Evolutionary conservation across 441 rosid genomes (phyloP), one percentile per base, ranked within the genome.

Genomic region (Isatis lusitanica): DNA sequence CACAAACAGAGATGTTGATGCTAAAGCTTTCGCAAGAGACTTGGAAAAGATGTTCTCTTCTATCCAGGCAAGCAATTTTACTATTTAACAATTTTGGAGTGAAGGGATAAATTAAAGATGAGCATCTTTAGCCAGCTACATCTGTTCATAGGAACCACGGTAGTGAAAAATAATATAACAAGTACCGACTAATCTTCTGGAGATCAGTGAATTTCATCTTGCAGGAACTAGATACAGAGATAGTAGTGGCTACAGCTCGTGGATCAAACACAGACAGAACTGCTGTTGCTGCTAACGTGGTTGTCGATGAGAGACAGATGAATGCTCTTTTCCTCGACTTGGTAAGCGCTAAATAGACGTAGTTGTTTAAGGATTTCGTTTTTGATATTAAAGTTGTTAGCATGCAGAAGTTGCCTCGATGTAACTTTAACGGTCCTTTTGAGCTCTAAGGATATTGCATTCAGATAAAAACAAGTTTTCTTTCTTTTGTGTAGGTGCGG

Each of bases 251-350:
- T 70, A 88, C 98, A 46, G 96, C 98, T 21, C 87, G 93, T 66
- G 88, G 86, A 40, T 26, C 88, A 58, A 83, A 62, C 39, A 87
- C 90, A 70, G 78, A 78, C 81, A 85, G 88, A 60, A 85, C 96
- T 42, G 93, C 98, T 76, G 88, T 95, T 70, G 85, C 99, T 70
- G 99, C 98, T 60, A 95, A 92, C 78, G 60, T 92, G 66, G 57
- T 87, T 40, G 89, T 92, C 69, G 99, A 95, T 71, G 97, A 92
- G 79, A 88, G 96, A 75, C 99, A 91, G 88, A 91, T 95, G 98
- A 95, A 95, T 84, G 95, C 98, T 42, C 95, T 91, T 82, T 95
- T 95, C 76, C 92, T 95, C 3, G 96, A 92, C 81, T 90, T 91
- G 88, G 99, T 95, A 86, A 85, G 87, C 64, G 15, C 58, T 50